Evolutionary conservation across 2,329 filamentous ascomycete genomes (phyloP).

Genomic region (Colletotrichum sp.): DNA sequence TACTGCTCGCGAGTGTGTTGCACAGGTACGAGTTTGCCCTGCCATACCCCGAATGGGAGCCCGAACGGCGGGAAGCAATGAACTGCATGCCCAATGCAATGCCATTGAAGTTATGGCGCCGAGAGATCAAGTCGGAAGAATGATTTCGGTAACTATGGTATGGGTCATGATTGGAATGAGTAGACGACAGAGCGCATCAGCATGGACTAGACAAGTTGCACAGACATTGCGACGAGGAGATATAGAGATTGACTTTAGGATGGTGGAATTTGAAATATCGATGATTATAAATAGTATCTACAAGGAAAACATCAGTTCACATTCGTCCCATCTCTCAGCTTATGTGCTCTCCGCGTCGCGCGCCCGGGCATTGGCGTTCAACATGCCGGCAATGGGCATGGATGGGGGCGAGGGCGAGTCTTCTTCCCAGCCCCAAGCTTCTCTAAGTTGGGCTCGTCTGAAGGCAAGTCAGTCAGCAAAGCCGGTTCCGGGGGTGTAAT

Average conservation of each 20-base stretch:
- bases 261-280: neutral
- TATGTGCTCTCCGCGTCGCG: neutral
- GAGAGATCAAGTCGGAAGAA: neutral
- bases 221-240: neutral
- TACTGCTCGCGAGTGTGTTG: conserved; percentile 44
- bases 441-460: neutral
- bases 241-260: neutral
- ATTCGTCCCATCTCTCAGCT: neutral
- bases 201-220: neutral
- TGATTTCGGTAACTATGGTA: neutral
- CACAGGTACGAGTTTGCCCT: conserved; percentile 42
- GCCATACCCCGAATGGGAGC: neutral
- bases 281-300: neutral
- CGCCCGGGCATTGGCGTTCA: neutral
- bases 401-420: neutral
- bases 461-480: neutral
- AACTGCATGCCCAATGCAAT: neutral
- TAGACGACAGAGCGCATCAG: neutral
- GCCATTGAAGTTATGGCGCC: neutral
- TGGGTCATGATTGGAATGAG: neutral
- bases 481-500: neutral
- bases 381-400: conserved; percentile 2
- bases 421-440: conserved; percentile 2
- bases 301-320: neutral
- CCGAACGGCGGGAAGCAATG: neutral